Evolutionary conservation across 257 asterid genomes (phyloP), one percentile per base, ranked within the genome.

Genomic region (Agastache rugosa): DNA sequence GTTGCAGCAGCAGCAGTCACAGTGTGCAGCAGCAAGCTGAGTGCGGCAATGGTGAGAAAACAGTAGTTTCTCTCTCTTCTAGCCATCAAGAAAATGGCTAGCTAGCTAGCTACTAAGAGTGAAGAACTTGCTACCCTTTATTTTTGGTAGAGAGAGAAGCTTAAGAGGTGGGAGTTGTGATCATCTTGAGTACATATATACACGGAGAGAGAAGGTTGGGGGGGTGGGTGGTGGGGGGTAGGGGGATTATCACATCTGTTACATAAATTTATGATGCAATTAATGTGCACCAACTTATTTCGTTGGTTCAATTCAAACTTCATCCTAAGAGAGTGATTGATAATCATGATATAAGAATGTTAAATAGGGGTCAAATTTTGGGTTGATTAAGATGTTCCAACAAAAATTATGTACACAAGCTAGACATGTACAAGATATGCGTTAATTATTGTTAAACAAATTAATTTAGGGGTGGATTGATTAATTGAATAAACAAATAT

Each of bases 251-350:
- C 61, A 16, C 34, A 31, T 62, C 55, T 64, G 17, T 64, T 50
- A 19, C 56, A 73, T 27, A 69, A 58, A 79, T 73, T 77, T 55
- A 69, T 76, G 71, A 58, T 69, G 71, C 63, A 11, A 76, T 48
- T 48, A 61, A 69, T 69, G 45, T 69, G 45, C 75, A 69, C 63
- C 71, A 69, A 69, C 75, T 60, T 69, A 35, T 27, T 50, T 47
- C 31, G 35, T 34, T 34, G 70, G 74, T 17, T 31, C 37, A 31
- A 58, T 41, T 65, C 39, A 44, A 44, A 65, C 54, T 76, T 68
- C 75, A 68, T 35, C 37, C 71, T 51, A 63, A 58, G 61, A 20
- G 67, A 19, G 25, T 10, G 56, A 58, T 22, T 55, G 12, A 14
- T 51, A 75, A 56, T 75, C 60, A 74, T 51, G 65, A 20, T 50